These are phyloP conservation scores for Lomentospora prolificans DNA, from an alignment of 2,329 filamentous ascomycete genomes.

Conservation along the genomic window DNA sequence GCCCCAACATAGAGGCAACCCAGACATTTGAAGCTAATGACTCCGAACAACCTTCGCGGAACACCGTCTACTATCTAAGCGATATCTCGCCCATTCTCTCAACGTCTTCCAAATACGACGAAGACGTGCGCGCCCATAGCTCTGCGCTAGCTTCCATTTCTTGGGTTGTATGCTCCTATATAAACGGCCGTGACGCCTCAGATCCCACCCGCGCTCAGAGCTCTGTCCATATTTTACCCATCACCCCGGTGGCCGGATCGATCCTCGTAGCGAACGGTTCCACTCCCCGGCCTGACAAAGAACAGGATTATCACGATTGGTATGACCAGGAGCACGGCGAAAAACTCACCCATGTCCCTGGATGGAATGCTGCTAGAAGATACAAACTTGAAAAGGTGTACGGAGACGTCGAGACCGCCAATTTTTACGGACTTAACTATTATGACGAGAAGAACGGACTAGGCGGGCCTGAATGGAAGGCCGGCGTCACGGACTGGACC, in stretches of 20 bases:
- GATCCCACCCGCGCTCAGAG: not conserved
- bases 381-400: slow-evolving; percentile 10
- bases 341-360: slow-evolving; percentile 10
- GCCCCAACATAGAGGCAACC: slow-evolving; percentile 6
- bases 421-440: slow-evolving; percentile 12
- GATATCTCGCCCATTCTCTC: slow-evolving; percentile 11
- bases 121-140: slow-evolving; percentile 5
- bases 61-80: slow-evolving; percentile 10
- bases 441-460: slow-evolving; percentile 13
- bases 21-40: slow-evolving; percentile 2
- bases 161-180: slow-evolving; percentile 11
- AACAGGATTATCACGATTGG: slow-evolving; percentile 12
- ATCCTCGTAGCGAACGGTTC: slow-evolving; percentile 11
- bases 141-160: slow-evolving; percentile 1
- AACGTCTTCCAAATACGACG: slow-evolving; percentile 2
- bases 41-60: slow-evolving; percentile 1
- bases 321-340: slow-evolving; percentile 12
- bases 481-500: slow-evolving; percentile 12
- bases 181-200: slow-evolving; percentile 11
- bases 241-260: slow-evolving; percentile 2
- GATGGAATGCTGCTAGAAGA: slow-evolving; percentile 11
- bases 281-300: slow-evolving; percentile 11
- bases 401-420: slow-evolving; percentile 10
- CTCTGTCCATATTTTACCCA: not conserved
- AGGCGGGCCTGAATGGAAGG: slow-evolving; percentile 13